Percentiles rank a stretch among this genome's conserved stretches.
Conservation (phyloP, 2,329 filamentous ascomycete species). For the Chaetomiaceae sp. region DNA sequence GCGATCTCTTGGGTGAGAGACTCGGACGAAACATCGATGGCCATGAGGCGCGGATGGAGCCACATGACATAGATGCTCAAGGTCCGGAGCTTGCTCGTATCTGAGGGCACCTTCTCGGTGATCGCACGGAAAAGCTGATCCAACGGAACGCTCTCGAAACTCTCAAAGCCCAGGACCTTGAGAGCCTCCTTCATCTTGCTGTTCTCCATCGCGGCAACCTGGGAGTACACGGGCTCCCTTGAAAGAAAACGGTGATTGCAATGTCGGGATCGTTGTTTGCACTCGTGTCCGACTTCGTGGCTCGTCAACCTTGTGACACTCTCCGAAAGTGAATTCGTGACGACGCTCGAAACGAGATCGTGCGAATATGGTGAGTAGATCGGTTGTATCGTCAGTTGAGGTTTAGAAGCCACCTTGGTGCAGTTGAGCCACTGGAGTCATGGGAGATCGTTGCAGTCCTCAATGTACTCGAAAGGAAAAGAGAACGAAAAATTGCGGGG, state of each 20-base stretch:
- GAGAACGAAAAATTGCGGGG: too few species aligned
- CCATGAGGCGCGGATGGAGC: constrained; percentile 19
- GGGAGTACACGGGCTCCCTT: constrained; percentile 14
- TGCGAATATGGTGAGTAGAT: background rate
- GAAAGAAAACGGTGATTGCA: background rate
- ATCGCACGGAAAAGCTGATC: constrained; percentile 4
- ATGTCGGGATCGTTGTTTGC: background rate
- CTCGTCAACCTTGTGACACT: background rate
- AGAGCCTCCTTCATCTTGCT: constrained; percentile 14
- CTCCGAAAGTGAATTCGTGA: too few species aligned
- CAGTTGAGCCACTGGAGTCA: too few species aligned
- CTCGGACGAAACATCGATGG: constrained; percentile 14
- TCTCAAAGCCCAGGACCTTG: constrained; percentile 12
- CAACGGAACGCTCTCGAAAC: constrained; percentile 12
- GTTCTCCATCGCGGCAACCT: constrained; percentile 10
- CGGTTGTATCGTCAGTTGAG: too few species aligned
- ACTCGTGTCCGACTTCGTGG: background rate
- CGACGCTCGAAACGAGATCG: background rate
- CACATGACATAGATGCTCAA: constrained; percentile 20
- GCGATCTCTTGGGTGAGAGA: constrained; percentile 12
- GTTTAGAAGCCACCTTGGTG: too few species aligned
- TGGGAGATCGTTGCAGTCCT: too few species aligned
- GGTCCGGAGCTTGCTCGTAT: constrained; percentile 2
- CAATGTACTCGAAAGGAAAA: background rate
- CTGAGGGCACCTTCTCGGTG: background rate